A percentile compares a stretch with the other conserved stretches of the same genome.
These are phyloP conservation scores for Apiotrichum siamense DNA, from an alignment of 1,284 basidiomycete species.

Conservation along the genomic window DNA sequence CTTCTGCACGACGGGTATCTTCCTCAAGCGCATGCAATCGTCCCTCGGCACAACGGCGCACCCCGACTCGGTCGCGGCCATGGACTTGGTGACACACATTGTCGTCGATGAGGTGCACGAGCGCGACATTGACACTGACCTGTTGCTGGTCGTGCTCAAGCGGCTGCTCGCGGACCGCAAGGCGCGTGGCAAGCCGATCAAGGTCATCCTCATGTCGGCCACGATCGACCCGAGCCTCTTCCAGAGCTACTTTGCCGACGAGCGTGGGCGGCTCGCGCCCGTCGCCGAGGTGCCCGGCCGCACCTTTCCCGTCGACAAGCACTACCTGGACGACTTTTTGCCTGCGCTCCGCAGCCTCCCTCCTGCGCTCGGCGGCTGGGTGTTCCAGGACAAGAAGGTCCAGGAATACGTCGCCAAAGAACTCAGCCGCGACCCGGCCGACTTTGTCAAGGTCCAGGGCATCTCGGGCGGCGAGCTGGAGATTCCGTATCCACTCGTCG, in stretches of 20 bases:
- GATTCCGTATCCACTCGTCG: slow-evolving; percentile 75
- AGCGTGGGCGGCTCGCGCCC: slow-evolving; percentile 57
- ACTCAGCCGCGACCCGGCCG: slow-evolving; percentile 49
- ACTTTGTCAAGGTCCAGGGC: slow-evolving; percentile 29
- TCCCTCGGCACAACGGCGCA: slow-evolving; percentile 54
- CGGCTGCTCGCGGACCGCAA: slow-evolving; percentile 72
- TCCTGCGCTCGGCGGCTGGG: slow-evolving; percentile 55
- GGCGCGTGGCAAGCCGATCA: slow-evolving; percentile 67
- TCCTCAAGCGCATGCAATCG: slow-evolving; percentile 79
- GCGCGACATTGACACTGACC: slow-evolving; percentile 88
- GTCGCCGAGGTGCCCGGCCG: slow-evolving; percentile 86
- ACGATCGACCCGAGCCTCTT: slow-evolving; percentile 89
- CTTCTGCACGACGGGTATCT: slow-evolving; percentile 91
- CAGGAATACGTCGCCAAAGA: slow-evolving; percentile 70
- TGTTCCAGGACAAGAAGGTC: slow-evolving; percentile 67
- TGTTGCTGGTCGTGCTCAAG: slow-evolving; percentile 86
- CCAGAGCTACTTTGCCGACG: slow-evolving; percentile 74
- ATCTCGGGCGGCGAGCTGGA: slow-evolving; percentile 62
- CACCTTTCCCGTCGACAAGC: slow-evolving; percentile 77
- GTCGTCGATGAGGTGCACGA: slow-evolving; percentile 96
- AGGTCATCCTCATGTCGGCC: slow-evolving; percentile 90
- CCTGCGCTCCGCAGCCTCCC: slow-evolving; percentile 51
- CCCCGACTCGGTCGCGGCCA: slow-evolving; percentile 40
- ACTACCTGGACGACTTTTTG: slow-evolving; percentile 76
- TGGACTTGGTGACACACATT: slow-evolving; percentile 85